phyloP scores from a whole-genome alignment of 2,329 filamentous ascomycete genomes.

The Arachnopeziza araneosa region DNA sequence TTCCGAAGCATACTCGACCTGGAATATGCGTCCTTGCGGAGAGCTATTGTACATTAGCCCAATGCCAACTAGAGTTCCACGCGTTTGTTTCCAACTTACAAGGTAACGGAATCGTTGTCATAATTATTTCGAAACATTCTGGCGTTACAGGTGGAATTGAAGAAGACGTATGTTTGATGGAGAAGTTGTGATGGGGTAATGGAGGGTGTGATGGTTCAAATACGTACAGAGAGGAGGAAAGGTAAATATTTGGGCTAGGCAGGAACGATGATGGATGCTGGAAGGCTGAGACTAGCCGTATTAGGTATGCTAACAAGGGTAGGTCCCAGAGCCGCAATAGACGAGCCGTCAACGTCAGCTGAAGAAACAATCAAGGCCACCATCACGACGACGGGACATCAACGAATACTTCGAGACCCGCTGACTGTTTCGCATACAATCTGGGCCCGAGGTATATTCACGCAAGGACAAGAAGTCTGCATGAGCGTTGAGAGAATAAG shows the following conservation, averaged over 20 bases:
- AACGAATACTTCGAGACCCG: too few relatives aligned
- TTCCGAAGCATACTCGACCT: slow-evolving; percentile 98
- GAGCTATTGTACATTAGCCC: slow-evolving; percentile 55
- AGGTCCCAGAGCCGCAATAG: not conserved
- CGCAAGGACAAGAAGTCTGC: not conserved
- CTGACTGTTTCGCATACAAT: not conserved
- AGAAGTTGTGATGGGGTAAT: not conserved
- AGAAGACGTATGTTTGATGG: too few relatives aligned
- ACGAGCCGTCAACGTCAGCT: not conserved
- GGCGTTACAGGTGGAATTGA: slow-evolving; percentile 22
- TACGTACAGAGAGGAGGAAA: too few relatives aligned
- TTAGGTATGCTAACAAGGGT: not conserved
- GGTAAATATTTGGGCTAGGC: not conserved
- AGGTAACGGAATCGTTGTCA: slow-evolving; percentile 99
- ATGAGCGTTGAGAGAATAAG: not conserved
- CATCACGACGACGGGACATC: slow-evolving; percentile 8
- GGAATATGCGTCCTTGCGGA: slow-evolving; percentile 97
- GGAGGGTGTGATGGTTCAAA: too few relatives aligned
- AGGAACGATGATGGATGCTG: not conserved
- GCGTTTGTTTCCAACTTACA: slow-evolving; percentile 55
- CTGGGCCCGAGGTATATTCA: not conserved
- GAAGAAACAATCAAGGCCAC: not conserved
- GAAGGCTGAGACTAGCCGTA: not conserved
- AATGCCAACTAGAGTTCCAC: slow-evolving; percentile 1
- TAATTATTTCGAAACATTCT: slow-evolving; percentile 99